Evolutionary conservation across 2,329 filamentous ascomycete genomes (phyloP), one percentile per base, ranked within the genome.

Genomic region (Byssothecium circinans): DNA sequence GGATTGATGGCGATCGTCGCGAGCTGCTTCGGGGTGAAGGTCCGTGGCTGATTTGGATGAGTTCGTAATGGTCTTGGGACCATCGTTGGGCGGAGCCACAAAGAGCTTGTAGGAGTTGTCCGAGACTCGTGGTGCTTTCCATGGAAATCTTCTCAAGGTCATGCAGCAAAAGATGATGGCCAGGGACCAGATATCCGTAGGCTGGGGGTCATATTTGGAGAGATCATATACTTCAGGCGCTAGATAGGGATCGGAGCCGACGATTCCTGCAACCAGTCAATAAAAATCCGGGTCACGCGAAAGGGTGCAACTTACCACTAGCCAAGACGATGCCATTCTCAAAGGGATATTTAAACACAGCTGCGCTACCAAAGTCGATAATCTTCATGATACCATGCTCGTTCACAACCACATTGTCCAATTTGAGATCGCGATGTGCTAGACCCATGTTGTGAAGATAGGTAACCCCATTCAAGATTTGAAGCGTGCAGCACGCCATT

Each of bases 151-250:
- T 18, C 94, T 83, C 34, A 99, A 78, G 4, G 90, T 94, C 94
- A 99, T 99, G 77, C 94, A 99, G 73, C 94, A 97, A 74, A 92
- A 99, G 45, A 99, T 97, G 60, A 99, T 99, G 15, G 92, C 94
- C 50, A 99, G 78, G 10, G 94, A 99, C 94, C 94, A 99, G 50
- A 99, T 91, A 73, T 99, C 94, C 1, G 92, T 89, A 6, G 91
- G 89, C 53, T 91, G 88, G 1, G 94, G 91, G 64, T 99, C 91
- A 69, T 99, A 99, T 66, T 91, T 91, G 56, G 87, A 85, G 53
- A 91, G 84, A 56, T 96, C 91, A 64, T 97, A 97, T 1, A 99
- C 94, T 72, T 99, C 94, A 0, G 94, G 94, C 0, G 94, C 94
- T 35, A 99, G 81, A 68, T 99, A 99, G 2, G 94, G 94, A 74